Conservation (phyloP, 768 basidiomycete species). For the Zangia roseola region DNA sequence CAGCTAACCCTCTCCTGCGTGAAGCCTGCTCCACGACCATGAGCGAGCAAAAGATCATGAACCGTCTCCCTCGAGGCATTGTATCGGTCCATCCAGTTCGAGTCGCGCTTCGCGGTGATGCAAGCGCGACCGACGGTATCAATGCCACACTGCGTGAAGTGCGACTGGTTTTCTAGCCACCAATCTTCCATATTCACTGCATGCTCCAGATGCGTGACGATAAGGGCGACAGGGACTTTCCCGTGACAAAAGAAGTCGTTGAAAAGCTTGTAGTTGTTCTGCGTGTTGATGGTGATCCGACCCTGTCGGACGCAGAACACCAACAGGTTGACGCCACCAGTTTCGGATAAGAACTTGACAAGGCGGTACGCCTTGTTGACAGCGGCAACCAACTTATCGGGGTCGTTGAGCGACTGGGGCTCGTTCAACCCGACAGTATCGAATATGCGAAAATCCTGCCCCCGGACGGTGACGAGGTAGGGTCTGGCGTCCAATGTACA, state of each 20-base stretch:
- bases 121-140: slow-evolving; percentile 30
- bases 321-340: slow-evolving; percentile 40
- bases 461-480: slow-evolving; percentile 25
- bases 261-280: slow-evolving; percentile 33
- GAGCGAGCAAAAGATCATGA: slow-evolving; percentile 20
- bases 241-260: slow-evolving; percentile 33
- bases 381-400: slow-evolving; percentile 26
- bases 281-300: slow-evolving; percentile 28
- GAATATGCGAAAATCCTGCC: slow-evolving; percentile 27
- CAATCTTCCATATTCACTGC: slow-evolving; percentile 36
- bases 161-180: slow-evolving; percentile 30
- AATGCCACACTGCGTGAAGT: slow-evolving; percentile 24
- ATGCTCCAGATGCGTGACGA: slow-evolving; percentile 36
- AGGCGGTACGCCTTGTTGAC: slow-evolving; percentile 36
- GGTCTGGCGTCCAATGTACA: slow-evolving; percentile 34
- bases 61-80: slow-evolving; percentile 20
- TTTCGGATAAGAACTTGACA: slow-evolving; percentile 28
- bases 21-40: slow-evolving; percentile 19
- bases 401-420: slow-evolving; percentile 23
- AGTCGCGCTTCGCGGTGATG: slow-evolving; percentile 32
- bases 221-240: slow-evolving; percentile 31
- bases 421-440: slow-evolving; percentile 37
- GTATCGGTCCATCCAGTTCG: slow-evolving; percentile 29
- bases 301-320: slow-evolving; percentile 38
- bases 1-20: slow-evolving; percentile 24